Conservation (phyloP, 306 rosid genomes). For the Dryas alaskensis region DNA sequence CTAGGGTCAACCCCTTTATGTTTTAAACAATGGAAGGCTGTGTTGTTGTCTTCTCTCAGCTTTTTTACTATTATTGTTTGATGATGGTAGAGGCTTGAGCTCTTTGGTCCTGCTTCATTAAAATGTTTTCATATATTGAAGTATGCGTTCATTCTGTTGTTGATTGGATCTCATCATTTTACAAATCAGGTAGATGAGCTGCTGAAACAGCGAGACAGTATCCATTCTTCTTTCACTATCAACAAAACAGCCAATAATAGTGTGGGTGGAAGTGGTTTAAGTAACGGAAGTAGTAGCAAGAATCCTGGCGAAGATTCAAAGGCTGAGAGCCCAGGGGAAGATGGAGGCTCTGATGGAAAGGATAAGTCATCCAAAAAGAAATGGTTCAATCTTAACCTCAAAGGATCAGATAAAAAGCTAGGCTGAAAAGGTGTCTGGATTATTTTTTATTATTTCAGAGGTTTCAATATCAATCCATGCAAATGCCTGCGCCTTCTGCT, state of each 20-base stretch:
- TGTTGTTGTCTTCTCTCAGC: neutral
- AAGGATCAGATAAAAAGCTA: constrained; percentile 52
- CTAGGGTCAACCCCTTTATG: neutral
- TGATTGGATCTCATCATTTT: constrained; percentile 9
- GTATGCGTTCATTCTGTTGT: neutral
- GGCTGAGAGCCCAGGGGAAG: constrained; percentile 71
- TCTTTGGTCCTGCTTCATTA: neutral
- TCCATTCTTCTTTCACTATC: constrained; percentile 75
- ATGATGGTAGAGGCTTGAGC: neutral
- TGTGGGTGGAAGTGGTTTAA: constrained; percentile 45
- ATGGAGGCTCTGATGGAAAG: constrained; percentile 83
- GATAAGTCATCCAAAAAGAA: constrained; percentile 85
- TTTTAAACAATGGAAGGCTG: neutral
- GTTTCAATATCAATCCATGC: constrained; percentile 30
- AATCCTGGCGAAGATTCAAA: constrained; percentile 56
- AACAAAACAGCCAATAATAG: constrained; percentile 30
- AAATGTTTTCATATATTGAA: neutral
- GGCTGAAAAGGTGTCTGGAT: constrained; percentile 32
- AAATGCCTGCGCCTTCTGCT: constrained; percentile 17
- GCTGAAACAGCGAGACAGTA: constrained; percentile 82
- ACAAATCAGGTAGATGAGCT: constrained; percentile 86
- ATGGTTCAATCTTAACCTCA: constrained; percentile 86
- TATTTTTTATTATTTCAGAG: constrained; percentile 20
- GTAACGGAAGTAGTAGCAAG: constrained; percentile 82
- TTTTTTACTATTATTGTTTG: neutral